A percentile compares a stretch with the other conserved stretches of the same genome.
These are phyloP conservation scores for Oryza australiensis DNA, from an alignment of 176 grass and related monocot species.

Conservation along the genomic window DNA sequence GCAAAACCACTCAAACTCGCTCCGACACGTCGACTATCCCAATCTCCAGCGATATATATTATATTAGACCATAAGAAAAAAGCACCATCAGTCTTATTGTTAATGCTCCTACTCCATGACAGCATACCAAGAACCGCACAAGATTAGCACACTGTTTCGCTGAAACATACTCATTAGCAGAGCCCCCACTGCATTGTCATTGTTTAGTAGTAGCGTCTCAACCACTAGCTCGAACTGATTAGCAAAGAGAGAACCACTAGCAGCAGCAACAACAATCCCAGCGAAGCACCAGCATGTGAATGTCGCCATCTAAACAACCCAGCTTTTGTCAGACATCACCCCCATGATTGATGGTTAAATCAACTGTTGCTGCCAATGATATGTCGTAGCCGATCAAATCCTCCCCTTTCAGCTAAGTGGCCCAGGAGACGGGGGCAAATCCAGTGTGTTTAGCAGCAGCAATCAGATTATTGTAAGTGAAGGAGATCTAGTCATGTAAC, in stretches of 20 bases:
- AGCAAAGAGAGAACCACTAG: conserved; percentile 31
- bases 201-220: conserved; percentile 40
- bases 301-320: conserved; percentile 49
- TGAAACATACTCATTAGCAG: conserved; percentile 15
- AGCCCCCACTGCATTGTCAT: conserved; percentile 30
- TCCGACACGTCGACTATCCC: conserved; percentile 7
- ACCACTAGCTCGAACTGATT: conserved; percentile 19
- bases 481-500: conserved; percentile 19
- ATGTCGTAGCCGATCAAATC: background rate
- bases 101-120: conserved; percentile 37
- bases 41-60: conserved; percentile 26
- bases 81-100: background rate
- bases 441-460: background rate
- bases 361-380: conserved; percentile 22
- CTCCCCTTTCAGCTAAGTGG: conserved; percentile 2
- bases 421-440: conserved; percentile 8
- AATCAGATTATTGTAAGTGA: background rate
- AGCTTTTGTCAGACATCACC: conserved; percentile 40
- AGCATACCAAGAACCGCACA: conserved; percentile 30
- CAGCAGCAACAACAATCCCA: conserved; percentile 4
- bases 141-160: conserved; percentile 31
- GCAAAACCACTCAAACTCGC: background rate
- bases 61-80: conserved; percentile 17
- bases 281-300: conserved; percentile 41
- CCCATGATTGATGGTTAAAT: conserved; percentile 49